Base-by-base conservation (phyloP, 2,329 filamentous ascomycete species). In the Aspergillus calidoustus region DNA sequence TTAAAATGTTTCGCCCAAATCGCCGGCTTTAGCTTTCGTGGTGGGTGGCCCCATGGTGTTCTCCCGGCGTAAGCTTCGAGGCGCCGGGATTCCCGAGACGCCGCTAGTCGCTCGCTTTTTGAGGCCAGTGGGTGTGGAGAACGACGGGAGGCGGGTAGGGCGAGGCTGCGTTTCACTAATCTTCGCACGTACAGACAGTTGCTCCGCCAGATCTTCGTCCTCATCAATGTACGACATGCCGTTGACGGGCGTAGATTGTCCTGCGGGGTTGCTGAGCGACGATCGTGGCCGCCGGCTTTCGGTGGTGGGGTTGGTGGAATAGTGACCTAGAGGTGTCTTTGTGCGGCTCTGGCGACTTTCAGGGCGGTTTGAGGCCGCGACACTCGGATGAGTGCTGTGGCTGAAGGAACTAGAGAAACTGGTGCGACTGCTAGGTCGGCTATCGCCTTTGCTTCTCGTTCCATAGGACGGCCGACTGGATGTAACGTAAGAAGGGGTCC, bases 401-500 rank as follows among this genome's bases (percentile, higher is more conserved):
- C 78, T 78, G 61, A 77, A 70, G 8, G 79, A 78, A 65, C 74
- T 75, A 78, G 83, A 77, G 83, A 68, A 78, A 72, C 89, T 91
- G 69, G 89, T 87, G 66, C 91, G 87, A 71, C 91, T 93, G 78
- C 87, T 90, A 17, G 91, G 91, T 38, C 91, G 87, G 68, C 87
- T 89, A 66, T 84, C 79, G 38, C 74, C 73, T 22, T 81, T 68
- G 30, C 72, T 73, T 51, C 73, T 69, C 31, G 69, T 74, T 52
- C 84, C 81, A 64, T 83, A 84, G 1, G 84, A 86, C 41, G 83
- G 80, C 28, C 75, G 72, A 54, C 73, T 72, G 28, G 72, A 72
- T 5, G 74, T 68, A 17, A 73, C 49, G 59, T 75, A 77, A 5
- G 76, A 77, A 3, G 77, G 74, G 7, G 71, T 69, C 6, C 71